Evolutionary conservation across 345 rosid species (phyloP).

Genomic region (Cardiospermum halicacabum): DNA sequence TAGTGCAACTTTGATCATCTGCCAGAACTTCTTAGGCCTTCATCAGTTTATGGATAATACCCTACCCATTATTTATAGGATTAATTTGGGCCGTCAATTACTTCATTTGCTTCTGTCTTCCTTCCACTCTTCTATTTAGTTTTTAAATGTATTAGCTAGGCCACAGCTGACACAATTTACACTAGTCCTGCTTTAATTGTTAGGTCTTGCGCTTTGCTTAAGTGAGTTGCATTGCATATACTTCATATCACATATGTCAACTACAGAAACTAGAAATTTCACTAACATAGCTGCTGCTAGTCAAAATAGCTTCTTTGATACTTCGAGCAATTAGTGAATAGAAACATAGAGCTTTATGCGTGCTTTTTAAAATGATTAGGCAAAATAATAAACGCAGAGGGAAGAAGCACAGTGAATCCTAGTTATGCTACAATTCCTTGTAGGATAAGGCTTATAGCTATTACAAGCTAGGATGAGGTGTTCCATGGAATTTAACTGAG

Average conservation of each 20-base stretch:
- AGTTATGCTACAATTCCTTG: slow-evolving; percentile 8
- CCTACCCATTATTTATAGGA: not conserved
- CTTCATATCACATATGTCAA: not conserved
- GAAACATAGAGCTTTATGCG: not conserved
- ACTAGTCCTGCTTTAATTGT: not conserved
- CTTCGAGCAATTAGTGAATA: not conserved
- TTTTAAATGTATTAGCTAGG: not conserved
- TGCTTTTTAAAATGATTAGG: not conserved
- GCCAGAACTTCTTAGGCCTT: slow-evolving; percentile 3
- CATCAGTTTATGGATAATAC: not conserved
- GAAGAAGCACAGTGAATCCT: slow-evolving; percentile 5
- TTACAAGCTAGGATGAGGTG: slow-evolving; percentile 26
- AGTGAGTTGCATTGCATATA: not conserved
- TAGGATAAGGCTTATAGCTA: slow-evolving; percentile 11
- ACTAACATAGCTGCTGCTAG: not conserved
- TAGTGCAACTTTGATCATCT: not conserved
- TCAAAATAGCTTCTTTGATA: not conserved
- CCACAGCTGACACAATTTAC: not conserved
- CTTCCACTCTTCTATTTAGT: not conserved
- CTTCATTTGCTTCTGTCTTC: not conserved
- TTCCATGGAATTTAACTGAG: slow-evolving; percentile 27
- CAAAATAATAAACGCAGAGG: slow-evolving; percentile 1
- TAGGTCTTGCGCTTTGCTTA: not conserved
- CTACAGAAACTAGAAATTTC: not conserved
- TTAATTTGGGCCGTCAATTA: not conserved